Conservation (phyloP, 192 early-diverging fungal genomes). For the Backusella circina region DNA sequence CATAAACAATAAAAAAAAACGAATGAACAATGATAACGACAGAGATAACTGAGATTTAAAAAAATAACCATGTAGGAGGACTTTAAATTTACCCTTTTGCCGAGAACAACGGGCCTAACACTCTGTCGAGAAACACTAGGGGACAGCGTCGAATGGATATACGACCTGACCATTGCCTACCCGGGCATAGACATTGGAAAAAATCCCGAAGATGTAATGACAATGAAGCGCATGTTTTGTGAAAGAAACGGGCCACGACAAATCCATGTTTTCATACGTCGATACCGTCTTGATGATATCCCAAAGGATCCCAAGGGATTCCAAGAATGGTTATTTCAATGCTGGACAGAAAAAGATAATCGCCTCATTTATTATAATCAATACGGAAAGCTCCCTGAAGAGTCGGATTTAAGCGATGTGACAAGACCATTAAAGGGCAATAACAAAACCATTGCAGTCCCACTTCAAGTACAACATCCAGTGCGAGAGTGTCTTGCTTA, state of each 20-base stretch:
- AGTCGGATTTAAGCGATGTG: not conserved
- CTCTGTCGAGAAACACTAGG: slow-evolving; percentile 67
- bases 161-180: slow-evolving; percentile 90
- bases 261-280: slow-evolving; percentile 81
- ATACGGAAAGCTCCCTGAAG: slow-evolving; percentile 61
- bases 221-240: slow-evolving; percentile 72
- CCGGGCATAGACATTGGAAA: slow-evolving; percentile 67
- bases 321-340: slow-evolving; percentile 67
- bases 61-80: slow-evolving; percentile 48
- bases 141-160: slow-evolving; percentile 67
- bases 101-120: slow-evolving; percentile 79
- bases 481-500: not conserved
- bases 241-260: slow-evolving; percentile 66
- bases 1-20: not conserved
- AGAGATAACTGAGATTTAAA: not conserved
- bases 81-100: slow-evolving; percentile 74
- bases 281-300: slow-evolving; percentile 58
- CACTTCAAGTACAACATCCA: not conserved
- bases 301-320: slow-evolving; percentile 71
- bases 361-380: slow-evolving; percentile 78
- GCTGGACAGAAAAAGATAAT: slow-evolving; percentile 84
- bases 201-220: slow-evolving; percentile 79
- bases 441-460: not conserved
- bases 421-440: not conserved
- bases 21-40: not conserved